These are phyloP conservation scores for Apiotrichum siamense DNA, from an alignment of 1,284 basidiomycete genomes.

Conservation along the genomic window DNA sequence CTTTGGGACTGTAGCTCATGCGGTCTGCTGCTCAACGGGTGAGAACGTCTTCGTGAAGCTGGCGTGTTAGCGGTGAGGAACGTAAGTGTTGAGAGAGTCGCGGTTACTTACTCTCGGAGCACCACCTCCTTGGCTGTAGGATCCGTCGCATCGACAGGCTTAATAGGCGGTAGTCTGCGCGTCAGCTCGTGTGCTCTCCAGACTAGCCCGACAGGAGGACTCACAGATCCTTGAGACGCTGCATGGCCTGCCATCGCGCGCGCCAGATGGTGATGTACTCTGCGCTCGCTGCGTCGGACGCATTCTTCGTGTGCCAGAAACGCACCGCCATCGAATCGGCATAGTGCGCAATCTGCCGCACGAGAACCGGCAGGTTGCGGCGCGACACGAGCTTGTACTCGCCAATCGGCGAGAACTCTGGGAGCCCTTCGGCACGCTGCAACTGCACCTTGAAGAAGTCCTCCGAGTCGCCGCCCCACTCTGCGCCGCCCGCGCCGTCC, in stretches of 20 bases:
- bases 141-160: slow-evolving; percentile 22
- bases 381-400: slow-evolving; percentile 88
- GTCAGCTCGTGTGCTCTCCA: too few relatives aligned
- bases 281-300: slow-evolving; percentile 62
- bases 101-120: slow-evolving; percentile 33
- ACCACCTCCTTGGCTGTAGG: slow-evolving; percentile 28
- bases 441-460: slow-evolving; percentile 86
- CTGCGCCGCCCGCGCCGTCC: neutral
- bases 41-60: slow-evolving; percentile 15
- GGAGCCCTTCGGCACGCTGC: slow-evolving; percentile 78
- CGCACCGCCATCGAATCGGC: slow-evolving; percentile 83
- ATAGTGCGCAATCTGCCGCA: slow-evolving; percentile 76
- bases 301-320: slow-evolving; percentile 57
- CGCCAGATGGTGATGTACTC: slow-evolving; percentile 90
- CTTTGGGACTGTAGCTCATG: too few relatives aligned
- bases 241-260: slow-evolving; percentile 68
- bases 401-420: slow-evolving; percentile 83
- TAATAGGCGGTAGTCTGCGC: slow-evolving; percentile 16
- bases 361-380: slow-evolving; percentile 69
- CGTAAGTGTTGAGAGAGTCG: neutral
- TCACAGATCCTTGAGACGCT: slow-evolving; percentile 53
- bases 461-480: slow-evolving; percentile 34
- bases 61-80: neutral
- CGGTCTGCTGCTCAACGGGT: too few relatives aligned
- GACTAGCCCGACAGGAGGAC: slow-evolving; percentile 5